Evolutionary conservation across 129 eudicot species (phyloP), one percentile per base, ranked within the genome.

Genomic region (Cynara cardunculus): DNA sequence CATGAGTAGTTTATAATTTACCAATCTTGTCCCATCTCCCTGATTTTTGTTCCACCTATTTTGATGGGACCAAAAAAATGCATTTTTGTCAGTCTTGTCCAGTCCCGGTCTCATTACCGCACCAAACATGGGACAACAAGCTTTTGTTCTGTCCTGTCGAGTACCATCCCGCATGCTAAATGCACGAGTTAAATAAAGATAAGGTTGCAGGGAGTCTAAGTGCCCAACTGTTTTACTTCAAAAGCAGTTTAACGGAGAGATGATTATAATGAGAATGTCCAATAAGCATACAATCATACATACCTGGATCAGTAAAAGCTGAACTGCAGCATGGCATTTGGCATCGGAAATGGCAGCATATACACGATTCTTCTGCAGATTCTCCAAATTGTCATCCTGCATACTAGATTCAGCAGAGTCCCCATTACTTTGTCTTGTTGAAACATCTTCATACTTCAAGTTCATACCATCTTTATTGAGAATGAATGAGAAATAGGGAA

Each of bases 271-370:
- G 18, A 81, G 65, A 49, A 65, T 4, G 2, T 16, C 31, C 31
- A 66, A 32, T 19, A 28, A 75, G 31, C 61, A 59, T 34, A 78
- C 1, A 75, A 71, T 26, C 13, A 4, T 34, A 62, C 74, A 27
- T 78, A 93, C 99, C 99, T 95, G 99, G 79, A 95, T 90, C 79
- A 95, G 81, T 67, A 92, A 72, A 76, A 95, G 97, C 82, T 95
- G 99, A 77, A 92, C 88, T 11, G 99, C 94, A 73, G 97, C 96
- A 73, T 91, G 94, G 68, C 97, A 90, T 86, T 90, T 95, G 25
- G 90, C 93, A 82, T 92, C 97, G 37, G 96, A 88, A 68, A 95
- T 84, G 69, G 92, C 89, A 83, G 82, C 80, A 85, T 89, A 88
- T 34, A 95, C 44, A 19, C 67, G 88, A 49, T 86, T 86, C 71